phyloP scores from a whole-genome alignment of 140 eudicot genomes.

The Bidens hawaiensis region DNA sequence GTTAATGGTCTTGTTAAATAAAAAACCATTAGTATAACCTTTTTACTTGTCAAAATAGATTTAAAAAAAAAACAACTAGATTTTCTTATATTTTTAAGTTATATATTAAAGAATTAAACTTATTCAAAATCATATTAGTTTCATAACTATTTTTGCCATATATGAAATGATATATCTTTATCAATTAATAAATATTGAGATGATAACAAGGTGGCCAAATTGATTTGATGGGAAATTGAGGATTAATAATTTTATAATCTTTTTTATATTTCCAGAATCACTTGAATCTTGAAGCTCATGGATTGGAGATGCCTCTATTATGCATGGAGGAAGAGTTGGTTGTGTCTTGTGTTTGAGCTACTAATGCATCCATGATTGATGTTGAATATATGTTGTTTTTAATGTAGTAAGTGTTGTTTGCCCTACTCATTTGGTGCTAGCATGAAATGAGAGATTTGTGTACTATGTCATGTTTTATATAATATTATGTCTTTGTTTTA shows the following conservation, averaged over 20 bases:
- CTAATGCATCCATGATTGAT: background rate
- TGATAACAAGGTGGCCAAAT: background rate
- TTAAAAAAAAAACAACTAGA: too few relatives aligned
- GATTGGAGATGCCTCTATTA: conserved; percentile 4
- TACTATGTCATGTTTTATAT: background rate
- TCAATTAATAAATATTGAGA: background rate
- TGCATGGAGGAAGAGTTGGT: conserved; percentile 4
- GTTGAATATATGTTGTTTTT: background rate
- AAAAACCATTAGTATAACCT: too few relatives aligned
- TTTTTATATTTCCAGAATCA: conserved; percentile 32
- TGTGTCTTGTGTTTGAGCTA: background rate
- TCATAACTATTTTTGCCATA: background rate
- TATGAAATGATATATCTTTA: background rate
- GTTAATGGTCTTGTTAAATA: background rate
- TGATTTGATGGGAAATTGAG: background rate
- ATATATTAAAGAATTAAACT: too few relatives aligned
- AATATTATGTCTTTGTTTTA: conserved; percentile 1
- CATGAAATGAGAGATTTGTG: conserved; percentile 10
- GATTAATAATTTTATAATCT: too few relatives aligned
- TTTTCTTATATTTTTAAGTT: too few relatives aligned
- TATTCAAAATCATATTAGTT: too few relatives aligned
- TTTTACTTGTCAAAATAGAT: too few relatives aligned
- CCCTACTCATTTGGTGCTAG: conserved; percentile 9
- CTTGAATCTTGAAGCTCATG: conserved; percentile 22
- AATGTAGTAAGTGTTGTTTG: conserved; percentile 20